phyloP scores from a whole-genome alignment of 306 rosid genomes.

The Prunus salicina region DNA sequence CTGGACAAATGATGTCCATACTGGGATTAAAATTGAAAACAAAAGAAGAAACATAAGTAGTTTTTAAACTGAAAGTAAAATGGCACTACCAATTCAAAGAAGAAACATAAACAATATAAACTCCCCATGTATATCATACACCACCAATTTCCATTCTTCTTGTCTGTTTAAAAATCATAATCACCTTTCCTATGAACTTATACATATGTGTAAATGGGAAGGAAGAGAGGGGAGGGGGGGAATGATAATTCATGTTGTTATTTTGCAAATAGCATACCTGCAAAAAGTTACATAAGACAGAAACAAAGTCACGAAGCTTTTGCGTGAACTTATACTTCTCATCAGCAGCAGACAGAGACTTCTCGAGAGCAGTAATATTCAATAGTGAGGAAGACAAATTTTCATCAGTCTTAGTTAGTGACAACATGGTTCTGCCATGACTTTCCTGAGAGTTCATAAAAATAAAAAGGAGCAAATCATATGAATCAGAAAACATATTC shows the following conservation, averaged over 20 bases:
- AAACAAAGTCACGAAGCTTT: slow-evolving; percentile 70
- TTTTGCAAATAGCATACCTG: slow-evolving; percentile 50
- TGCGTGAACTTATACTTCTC: slow-evolving; percentile 88
- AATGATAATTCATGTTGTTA: not conserved
- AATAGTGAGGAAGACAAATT: slow-evolving; percentile 69
- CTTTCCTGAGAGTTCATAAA: slow-evolving; percentile 54
- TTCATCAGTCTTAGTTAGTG: slow-evolving; percentile 62
- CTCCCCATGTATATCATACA: not conserved
- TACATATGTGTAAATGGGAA: not conserved
- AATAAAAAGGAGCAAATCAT: not conserved
- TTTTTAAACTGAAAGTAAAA: not conserved
- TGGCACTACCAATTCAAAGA: not conserved
- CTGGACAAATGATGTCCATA: not conserved
- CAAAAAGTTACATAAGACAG: slow-evolving; percentile 77
- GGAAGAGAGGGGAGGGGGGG: not conserved
- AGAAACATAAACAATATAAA: too few species aligned
- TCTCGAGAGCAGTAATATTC: slow-evolving; percentile 78
- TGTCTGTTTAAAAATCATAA: not conserved
- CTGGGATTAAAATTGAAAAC: not conserved
- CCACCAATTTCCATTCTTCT: not conserved
- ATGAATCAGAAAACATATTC: not conserved
- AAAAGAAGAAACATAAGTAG: slow-evolving; percentile 1
- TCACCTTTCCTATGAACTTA: not conserved
- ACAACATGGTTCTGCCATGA: slow-evolving; percentile 58
- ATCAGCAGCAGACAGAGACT: slow-evolving; percentile 61